phyloP scores from a whole-genome alignment of 2,329 filamentous ascomycete species.

The Elsinoe ampelina region DNA sequence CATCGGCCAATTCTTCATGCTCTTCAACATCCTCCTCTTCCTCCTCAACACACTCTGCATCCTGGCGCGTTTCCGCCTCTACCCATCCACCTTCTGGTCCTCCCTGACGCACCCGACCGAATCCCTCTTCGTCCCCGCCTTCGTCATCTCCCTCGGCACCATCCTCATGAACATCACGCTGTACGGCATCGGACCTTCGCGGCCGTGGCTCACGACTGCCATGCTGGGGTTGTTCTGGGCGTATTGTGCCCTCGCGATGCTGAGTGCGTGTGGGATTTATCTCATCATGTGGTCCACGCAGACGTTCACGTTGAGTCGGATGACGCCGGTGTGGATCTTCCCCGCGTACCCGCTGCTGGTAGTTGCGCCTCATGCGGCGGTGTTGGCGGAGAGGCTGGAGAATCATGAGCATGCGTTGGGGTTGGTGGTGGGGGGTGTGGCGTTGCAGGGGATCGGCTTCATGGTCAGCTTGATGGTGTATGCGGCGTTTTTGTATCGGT shows the following conservation, averaged over 20 bases:
- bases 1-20: conserved; percentile 41
- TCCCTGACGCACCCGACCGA: conserved; percentile 71
- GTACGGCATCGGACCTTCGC: conserved; percentile 52
- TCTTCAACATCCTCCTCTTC: conserved; percentile 49
- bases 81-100: conserved; percentile 59
- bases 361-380: conserved; percentile 62
- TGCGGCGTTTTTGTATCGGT: conserved; percentile 70
- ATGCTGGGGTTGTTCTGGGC: conserved; percentile 67
- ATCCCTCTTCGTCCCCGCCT: conserved; percentile 65
- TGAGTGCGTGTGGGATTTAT: conserved; percentile 62
- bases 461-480: conserved; percentile 69
- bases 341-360: conserved; percentile 74
- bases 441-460: conserved; percentile 57
- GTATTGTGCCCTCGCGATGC: conserved; percentile 58
- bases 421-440: conserved; percentile 50
- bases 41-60: conserved; percentile 62
- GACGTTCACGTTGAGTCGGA: conserved; percentile 64
- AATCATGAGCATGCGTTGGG: conserved; percentile 35
- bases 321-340: conserved; percentile 86
- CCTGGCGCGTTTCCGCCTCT: conserved; percentile 57
- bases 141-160: conserved; percentile 55
- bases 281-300: conserved; percentile 60
- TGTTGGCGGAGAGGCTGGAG: conserved; percentile 42
- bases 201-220: conserved; percentile 43
- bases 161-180: conserved; percentile 61